A percentile compares a stretch with the other conserved stretches of the same genome.
phyloP scores from a whole-genome alignment of 2,329 filamentous ascomycete species.

The Fusarium floridanum region DNA sequence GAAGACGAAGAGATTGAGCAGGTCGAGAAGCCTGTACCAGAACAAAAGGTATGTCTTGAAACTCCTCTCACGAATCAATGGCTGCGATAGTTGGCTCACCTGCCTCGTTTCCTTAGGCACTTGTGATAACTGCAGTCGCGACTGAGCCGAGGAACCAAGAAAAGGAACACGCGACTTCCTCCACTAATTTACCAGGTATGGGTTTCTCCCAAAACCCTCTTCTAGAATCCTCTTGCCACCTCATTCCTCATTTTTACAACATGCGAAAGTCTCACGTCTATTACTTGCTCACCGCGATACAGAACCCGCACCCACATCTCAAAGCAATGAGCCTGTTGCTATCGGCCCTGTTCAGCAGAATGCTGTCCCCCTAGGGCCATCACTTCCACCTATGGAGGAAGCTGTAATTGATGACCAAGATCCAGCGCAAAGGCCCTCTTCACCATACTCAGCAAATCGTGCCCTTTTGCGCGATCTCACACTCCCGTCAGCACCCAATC shows the following conservation, averaged over 20 bases:
- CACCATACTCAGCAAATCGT: conserved; percentile 76
- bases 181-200: conserved; percentile 19
- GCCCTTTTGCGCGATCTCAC: conserved; percentile 78
- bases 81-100: conserved; percentile 6
- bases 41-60: conserved; percentile 26
- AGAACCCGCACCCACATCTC: conserved; percentile 14
- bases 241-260: background rate
- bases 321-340: conserved; percentile 21
- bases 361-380: conserved; percentile 54
- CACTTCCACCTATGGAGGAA: conserved; percentile 51
- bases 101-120: conserved; percentile 10
- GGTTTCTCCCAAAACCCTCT: background rate
- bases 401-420: conserved; percentile 38
- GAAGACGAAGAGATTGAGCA: conserved; percentile 58
- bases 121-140: conserved; percentile 3
- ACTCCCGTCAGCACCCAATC: conserved; percentile 77
- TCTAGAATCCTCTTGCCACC: background rate
- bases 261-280: background rate
- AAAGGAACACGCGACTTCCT: conserved; percentile 4
- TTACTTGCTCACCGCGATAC: conserved; percentile 6
- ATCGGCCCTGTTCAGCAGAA: conserved; percentile 50
- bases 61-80: background rate
- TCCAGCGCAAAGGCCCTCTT: conserved; percentile 57
- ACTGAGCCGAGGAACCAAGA: conserved; percentile 5
- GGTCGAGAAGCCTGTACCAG: conserved; percentile 7